A percentile compares a stretch with the other conserved stretches of the same genome.
Evolutionary conservation across 129 eudicot species (phyloP).

Genomic region (Centella asiatica): DNA sequence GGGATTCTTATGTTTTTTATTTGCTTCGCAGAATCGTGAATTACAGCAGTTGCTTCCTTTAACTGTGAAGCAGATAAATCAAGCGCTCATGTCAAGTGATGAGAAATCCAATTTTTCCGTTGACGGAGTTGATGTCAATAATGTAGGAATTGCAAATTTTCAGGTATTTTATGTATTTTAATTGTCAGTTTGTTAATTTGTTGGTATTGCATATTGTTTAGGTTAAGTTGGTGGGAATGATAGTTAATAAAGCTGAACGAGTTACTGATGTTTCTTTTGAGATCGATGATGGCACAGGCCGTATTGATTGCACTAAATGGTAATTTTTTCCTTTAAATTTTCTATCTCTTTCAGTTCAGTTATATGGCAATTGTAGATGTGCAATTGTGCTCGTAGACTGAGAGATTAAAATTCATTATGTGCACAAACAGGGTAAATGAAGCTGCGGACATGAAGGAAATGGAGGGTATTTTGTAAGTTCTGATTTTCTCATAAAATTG

Average conservation of each 20-base stretch:
- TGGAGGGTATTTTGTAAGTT: slow-evolving; percentile 48
- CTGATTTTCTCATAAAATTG: not conserved
- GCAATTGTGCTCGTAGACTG: not conserved
- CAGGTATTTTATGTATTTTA: not conserved
- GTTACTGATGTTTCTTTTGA: slow-evolving; percentile 74
- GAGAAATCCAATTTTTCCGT: slow-evolving; percentile 55
- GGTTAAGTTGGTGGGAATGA: slow-evolving; percentile 89
- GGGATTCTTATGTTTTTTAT: slow-evolving; percentile 1
- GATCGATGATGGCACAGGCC: slow-evolving; percentile 92
- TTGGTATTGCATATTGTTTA: slow-evolving; percentile 1
- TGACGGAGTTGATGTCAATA: slow-evolving; percentile 68
- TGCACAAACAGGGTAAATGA: slow-evolving; percentile 63
- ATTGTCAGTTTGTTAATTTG: not conserved
- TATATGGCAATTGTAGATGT: not conserved
- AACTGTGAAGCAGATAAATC: slow-evolving; percentile 70
- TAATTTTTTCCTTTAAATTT: slow-evolving; percentile 10
- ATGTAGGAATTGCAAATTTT: slow-evolving; percentile 28
- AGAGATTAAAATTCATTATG: slow-evolving; percentile 2
- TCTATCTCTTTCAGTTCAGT: not conserved
- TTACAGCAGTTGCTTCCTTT: slow-evolving; percentile 60
- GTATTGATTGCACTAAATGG: slow-evolving; percentile 76
- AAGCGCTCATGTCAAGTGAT: slow-evolving; percentile 40
- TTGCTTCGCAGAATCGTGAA: slow-evolving; percentile 50
- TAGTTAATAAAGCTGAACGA: slow-evolving; percentile 51
- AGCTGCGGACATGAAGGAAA: slow-evolving; percentile 58